Base-by-base conservation (phyloP, 2,329 filamentous ascomycete genomes). In the Boeremia lycopersici region DNA sequence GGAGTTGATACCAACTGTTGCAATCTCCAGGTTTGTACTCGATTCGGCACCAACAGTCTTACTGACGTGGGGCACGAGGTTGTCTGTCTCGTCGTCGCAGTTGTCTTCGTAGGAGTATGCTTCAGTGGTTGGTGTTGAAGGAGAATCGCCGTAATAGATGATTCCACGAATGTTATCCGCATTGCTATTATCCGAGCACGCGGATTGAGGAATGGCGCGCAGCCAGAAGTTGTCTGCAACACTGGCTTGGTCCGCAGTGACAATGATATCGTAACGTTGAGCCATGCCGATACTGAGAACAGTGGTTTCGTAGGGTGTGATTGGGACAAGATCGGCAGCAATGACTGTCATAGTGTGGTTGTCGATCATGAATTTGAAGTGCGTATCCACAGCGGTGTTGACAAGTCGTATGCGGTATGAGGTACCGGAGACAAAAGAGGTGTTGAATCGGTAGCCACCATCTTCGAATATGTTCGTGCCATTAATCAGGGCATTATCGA, bases 401-500 rank as follows among this genome's bases (percentile, higher is more conserved):
- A 79, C 74, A 7, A 80, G 57, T 5, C 78, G 70, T 6, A 80
- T 64, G 3, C 73, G 72, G 47, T 80, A 77, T 1, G 70, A 75
- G 36, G 74, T 78, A 17, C 74, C 76, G 4, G 68, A 64, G 3
- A 67, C 60, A 57, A 80, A 79, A 3, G 61, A 56, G 0, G 53
- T 55, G 35, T 74, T 72, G 64, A 74, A 79, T 31, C 73, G 71
- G 19, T 55, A 62, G 4, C 69, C 65, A 11, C 62, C 67, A 38
- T 68, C 63, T 4, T 65, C 63, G 59, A 69, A 77, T 0, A 72
- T 70, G 57, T 79, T 79, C 55, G 71, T 75, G 19, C 77, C 77
- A 59, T 79, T 79, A 67, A 79, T 78, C 5, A 79, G 63, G 47
- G 73, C 76, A 43, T 74, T 79, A 60, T 78, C 75, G 10, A 78